Evolutionary conservation across 2,329 filamentous ascomycete species (phyloP), one percentile per base, ranked within the genome.

Genomic region (Sarocladium oryzae): DNA sequence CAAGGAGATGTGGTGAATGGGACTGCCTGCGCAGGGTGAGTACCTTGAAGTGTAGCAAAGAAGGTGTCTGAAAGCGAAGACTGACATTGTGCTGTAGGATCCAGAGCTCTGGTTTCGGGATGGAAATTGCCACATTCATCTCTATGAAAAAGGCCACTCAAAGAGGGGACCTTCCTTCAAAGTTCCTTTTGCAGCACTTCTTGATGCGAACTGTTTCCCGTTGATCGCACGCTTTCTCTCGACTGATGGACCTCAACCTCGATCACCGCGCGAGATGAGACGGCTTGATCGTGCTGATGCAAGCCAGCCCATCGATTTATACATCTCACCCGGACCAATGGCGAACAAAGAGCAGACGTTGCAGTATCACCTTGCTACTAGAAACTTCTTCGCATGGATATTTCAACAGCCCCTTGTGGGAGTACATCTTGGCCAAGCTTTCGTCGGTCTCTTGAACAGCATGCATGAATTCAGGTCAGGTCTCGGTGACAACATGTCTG

Each of bases 331-430:
- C 1, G 85, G 86, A 1, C 61, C 74, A 1, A 66, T 70, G 30
- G 66, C 73, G 4, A 73, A 77, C 45, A 74, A 75, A 56, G 70
- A 75, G 3, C 75, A 83, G 54, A 70, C 78, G 0, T 16, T 82
- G 57, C 65, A 72, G 33, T 85, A 85, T 63, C 84, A 89, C 58
- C 62, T 89, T 4, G 79, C 82, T 1, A 87, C 81, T 2, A 78
- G 88, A 13, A 92, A 92, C 60, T 80, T 89, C 58, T 85, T 91
- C 53, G 87, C 88, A 3, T 90, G 84, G 72, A 64, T 88, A 1
- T 77, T 80, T 52, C 72, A 78, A 2, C 78, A 78, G 54, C 80
- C 87, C 0, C 62, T 91, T 30, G 86, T 89, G 2, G 88, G 86
- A 5, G 69, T 75, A 32, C 76, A 79, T 50, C 74, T 93, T 16